Evolutionary conservation across 176 grass and related monocot genomes (phyloP).

Genomic region (Oryza meridionalis): DNA sequence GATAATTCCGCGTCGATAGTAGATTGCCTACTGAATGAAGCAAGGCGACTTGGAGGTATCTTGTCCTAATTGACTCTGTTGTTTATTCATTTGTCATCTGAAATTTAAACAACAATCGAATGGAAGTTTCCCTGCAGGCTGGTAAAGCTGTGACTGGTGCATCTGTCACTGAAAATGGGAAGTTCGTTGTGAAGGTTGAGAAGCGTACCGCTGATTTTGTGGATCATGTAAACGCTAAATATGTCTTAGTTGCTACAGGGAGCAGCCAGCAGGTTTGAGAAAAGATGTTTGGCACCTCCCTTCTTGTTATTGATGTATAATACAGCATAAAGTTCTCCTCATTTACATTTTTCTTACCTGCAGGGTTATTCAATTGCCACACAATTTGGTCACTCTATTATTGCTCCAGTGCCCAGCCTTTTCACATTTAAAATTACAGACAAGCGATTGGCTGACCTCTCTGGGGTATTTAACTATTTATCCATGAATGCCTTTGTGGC

Average conservation of each 20-base stretch:
- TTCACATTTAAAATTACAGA: constrained; percentile 95
- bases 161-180: constrained; percentile 49
- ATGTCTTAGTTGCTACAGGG: constrained; percentile 73
- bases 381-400: constrained; percentile 75
- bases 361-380: constrained; percentile 76
- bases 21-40: constrained; percentile 91
- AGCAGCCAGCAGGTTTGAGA: constrained; percentile 71
- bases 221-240: constrained; percentile 62
- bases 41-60: constrained; percentile 72
- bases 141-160: constrained; percentile 72
- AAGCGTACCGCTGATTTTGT: constrained; percentile 81
- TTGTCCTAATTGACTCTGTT: constrained; percentile 19
- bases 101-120: constrained; percentile 44
- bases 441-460: constrained; percentile 53
- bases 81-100: constrained; percentile 1
- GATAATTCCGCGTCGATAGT: constrained; percentile 79
- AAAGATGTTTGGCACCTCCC: not conserved
- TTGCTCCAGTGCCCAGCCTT: constrained; percentile 80
- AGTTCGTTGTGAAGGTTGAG: constrained; percentile 77
- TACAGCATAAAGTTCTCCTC: not conserved
- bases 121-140: constrained; percentile 82
- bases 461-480: constrained; percentile 78
- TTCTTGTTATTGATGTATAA: not conserved
- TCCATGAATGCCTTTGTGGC: constrained; percentile 19
- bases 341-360: constrained; percentile 32